These are phyloP conservation scores for Gossypioides kirkii DNA, from an alignment of 345 rosid genomes.

Conservation along the genomic window DNA sequence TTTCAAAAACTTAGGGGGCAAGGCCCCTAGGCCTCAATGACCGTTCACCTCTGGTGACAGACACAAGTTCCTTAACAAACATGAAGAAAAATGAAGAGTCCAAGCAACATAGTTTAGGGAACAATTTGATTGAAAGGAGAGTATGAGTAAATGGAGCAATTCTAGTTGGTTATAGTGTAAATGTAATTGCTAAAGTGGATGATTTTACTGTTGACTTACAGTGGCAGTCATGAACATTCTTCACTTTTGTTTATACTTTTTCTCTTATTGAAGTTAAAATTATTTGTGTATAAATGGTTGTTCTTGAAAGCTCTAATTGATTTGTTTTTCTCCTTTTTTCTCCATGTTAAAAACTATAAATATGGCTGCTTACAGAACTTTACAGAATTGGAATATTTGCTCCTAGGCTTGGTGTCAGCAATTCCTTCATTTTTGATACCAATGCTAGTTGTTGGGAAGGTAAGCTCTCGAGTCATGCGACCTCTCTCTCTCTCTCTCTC, in stretches of 20 bases:
- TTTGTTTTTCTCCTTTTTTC: background rate
- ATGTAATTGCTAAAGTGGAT: background rate
- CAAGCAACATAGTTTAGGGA: background rate
- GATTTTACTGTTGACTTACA: background rate
- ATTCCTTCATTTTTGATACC: slow-evolving; percentile 80
- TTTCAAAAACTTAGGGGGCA: too few relatives aligned
- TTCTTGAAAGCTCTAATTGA: background rate
- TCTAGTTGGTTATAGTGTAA: background rate
- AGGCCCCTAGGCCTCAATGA: too few relatives aligned
- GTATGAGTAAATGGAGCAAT: background rate
- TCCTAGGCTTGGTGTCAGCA: slow-evolving; percentile 70
- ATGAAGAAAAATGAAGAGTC: too few relatives aligned
- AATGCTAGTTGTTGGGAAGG: slow-evolving; percentile 64
- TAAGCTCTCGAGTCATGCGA: slow-evolving; percentile 16
- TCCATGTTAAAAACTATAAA: background rate
- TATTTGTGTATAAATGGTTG: background rate
- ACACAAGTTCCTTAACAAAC: too few relatives aligned
- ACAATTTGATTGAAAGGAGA: background rate
- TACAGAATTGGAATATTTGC: slow-evolving; percentile 86
- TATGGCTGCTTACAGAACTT: slow-evolving; percentile 48
- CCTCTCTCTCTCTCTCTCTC: background rate
- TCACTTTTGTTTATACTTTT: background rate
- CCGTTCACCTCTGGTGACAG: too few relatives aligned
- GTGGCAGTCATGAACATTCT: background rate
- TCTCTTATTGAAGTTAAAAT: background rate